Evolutionary conservation across 306 rosid species (phyloP), one percentile per base, ranked within the genome.

Genomic region (Gastrolobium villosum): DNA sequence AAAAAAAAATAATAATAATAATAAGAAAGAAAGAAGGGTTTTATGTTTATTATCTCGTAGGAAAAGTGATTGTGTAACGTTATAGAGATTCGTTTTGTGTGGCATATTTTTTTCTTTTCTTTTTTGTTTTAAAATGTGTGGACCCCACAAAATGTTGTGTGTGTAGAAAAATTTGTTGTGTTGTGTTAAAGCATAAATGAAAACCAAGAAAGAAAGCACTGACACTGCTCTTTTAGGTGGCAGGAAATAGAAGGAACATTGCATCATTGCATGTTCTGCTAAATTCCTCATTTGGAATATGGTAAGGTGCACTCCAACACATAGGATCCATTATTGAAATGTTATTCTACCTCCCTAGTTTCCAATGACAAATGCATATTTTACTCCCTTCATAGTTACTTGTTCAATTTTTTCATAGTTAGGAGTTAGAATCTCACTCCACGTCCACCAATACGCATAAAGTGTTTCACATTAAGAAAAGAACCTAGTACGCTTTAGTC

Each of bases 221-320:
- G 45, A 31, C 43, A 63, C 5, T 70, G 46, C 20, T 49, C 40
- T 20, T 43, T 9, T 13, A 7, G 28, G 57, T 36, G 61, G 74
- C 53, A 65, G 31, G 26, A 74, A 66, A 77, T 49, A 46, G 77
- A 76, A 64, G 65, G 57, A 56, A 49, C 45, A 70, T 46, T 11
- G n/a, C n/a, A n/a, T n/a, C n/a, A n/a, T n/a, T n/a, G 15, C 2
- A n/a, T 43, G 74, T 67, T 59, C 52, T 32, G 14, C 75, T 63
- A 41, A 53, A 46, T 70, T 75, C 69, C 41, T 54, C 20, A 55
- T 53, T 63, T 64, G 82, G 79, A 53, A 60, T 70, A 56, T 34
- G 30, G 37, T 34, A 34, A 76, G 32, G 63, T 76, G 70, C 68
- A 26, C 9, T 53, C 53, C 68, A 70, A 61, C 13, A 72, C 59